Percentiles rank a stretch among this genome's conserved stretches.
These are phyloP conservation scores for Lathyrus sativus DNA, from an alignment of 306 rosid species.

Conservation along the genomic window DNA sequence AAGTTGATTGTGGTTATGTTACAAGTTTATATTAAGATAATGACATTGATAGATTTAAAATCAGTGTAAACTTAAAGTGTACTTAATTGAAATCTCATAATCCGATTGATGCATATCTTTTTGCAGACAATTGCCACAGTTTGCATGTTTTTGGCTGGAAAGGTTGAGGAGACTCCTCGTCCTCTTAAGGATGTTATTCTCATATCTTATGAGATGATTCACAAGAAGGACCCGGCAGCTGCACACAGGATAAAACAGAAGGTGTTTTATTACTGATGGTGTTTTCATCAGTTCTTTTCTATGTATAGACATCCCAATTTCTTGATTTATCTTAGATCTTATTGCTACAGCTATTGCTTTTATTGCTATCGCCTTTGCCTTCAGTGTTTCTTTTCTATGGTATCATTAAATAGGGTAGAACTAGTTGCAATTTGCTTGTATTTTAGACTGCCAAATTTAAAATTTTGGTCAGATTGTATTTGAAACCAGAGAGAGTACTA, in stretches of 20 bases:
- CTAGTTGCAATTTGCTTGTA: not conserved
- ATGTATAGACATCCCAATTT: constrained; percentile 31
- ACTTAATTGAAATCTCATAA: constrained; percentile 25
- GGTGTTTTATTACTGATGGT: constrained; percentile 55
- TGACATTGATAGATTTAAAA: constrained; percentile 28
- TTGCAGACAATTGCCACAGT: constrained; percentile 93
- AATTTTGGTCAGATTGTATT: not conserved
- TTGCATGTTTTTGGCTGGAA: constrained; percentile 99
- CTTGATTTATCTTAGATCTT: constrained; percentile 30
- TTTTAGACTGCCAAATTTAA: not conserved
- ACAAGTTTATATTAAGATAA: constrained; percentile 3
- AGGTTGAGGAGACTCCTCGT: constrained; percentile 99
- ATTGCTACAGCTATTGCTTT: constrained; percentile 25
- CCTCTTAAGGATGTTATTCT: constrained; percentile 91
- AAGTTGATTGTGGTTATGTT: constrained; percentile 27
- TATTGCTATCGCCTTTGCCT: constrained; percentile 22
- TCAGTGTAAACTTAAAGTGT: not conserved
- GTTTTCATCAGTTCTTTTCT: constrained; percentile 40
- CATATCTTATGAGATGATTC: constrained; percentile 90
- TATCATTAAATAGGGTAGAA: not conserved
- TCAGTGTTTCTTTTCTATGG: constrained; percentile 22
- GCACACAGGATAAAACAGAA: constrained; percentile 92
- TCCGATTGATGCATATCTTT: constrained; percentile 39
- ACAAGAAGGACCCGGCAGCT: constrained; percentile 90
- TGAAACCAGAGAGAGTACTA: not conserved